A percentile compares a stretch with the other conserved stretches of the same genome.
Evolutionary conservation across 1,284 basidiomycete species (phyloP).

Genomic region (Coriolopsis trogii): DNA sequence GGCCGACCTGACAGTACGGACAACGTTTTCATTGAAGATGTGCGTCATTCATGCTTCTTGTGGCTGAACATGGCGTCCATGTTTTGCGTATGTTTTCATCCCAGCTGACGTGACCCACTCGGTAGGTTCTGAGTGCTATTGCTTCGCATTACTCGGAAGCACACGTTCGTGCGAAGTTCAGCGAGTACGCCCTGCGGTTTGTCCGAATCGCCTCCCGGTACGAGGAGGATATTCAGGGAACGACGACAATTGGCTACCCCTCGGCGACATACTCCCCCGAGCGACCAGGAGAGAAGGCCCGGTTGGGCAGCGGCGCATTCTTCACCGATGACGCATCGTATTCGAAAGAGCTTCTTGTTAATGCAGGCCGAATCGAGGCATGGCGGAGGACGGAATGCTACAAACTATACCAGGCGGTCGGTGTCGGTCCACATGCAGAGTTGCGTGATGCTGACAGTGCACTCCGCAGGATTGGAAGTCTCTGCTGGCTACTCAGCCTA

Average conservation of each 20-base stretch:
- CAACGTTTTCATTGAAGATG: conserved; percentile 90
- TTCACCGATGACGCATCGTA: conserved; percentile 67
- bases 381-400: conserved; percentile 78
- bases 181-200: conserved; percentile 78
- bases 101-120: no score
- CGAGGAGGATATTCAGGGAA: conserved; percentile 72
- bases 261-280: conserved; percentile 47
- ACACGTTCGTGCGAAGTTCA: conserved; percentile 76
- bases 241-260: conserved; percentile 68
- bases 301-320: conserved; percentile 69
- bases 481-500: conserved; percentile 44
- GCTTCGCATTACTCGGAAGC: conserved; percentile 78
- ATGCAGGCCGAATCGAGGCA: conserved; percentile 77
- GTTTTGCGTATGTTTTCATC: no score
- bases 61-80: no score
- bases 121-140: conserved; percentile 69
- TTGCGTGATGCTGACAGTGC: not conserved
- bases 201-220: conserved; percentile 77
- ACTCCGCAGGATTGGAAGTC: conserved; percentile 57
- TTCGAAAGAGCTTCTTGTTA: conserved; percentile 64
- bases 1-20: conserved; percentile 73
- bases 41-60: conserved; percentile 42
- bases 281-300: conserved; percentile 38
- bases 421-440: conserved; percentile 43
- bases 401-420: conserved; percentile 58